phyloP scores from a whole-genome alignment of 1,139 yeast species.

The Saccharomyces pastorianus region DNA sequence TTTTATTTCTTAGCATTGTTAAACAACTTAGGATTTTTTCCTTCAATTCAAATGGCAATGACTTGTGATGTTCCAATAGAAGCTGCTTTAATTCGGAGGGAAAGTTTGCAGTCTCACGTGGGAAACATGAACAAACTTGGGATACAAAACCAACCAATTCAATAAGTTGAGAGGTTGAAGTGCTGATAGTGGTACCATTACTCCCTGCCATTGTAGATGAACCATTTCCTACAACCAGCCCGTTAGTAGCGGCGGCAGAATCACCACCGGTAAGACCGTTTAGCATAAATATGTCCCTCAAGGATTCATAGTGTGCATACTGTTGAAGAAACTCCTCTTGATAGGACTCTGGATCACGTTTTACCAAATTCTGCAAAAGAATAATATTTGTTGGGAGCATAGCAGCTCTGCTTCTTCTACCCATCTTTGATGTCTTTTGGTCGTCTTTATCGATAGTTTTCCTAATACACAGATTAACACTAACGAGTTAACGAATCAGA shows the following conservation, averaged over 20 bases:
- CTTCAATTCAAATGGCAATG: conserved; percentile 73
- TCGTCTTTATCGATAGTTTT: no score
- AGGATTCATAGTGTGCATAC: conserved; percentile 82
- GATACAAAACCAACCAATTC: conserved; percentile 86
- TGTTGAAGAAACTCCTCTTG: conserved; percentile 90
- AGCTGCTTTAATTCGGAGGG: conserved; percentile 72
- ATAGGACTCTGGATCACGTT: conserved; percentile 89
- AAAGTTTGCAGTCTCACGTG: conserved; percentile 75
- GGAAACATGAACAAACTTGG: conserved; percentile 85
- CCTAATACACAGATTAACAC: no score
- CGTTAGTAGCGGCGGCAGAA: conserved; percentile 1
- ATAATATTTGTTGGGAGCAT: conserved; percentile 86
- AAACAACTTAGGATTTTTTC: conserved; percentile 87
- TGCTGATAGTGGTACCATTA: conserved; percentile 20
- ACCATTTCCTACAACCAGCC: conserved; percentile 19
- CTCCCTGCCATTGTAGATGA: conserved; percentile 12
- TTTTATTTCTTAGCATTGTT: conserved; percentile 84
- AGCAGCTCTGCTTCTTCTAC: conserved; percentile 82
- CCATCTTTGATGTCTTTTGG: conserved; percentile 43
- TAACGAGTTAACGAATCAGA: no score
- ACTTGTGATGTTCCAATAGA: conserved; percentile 66
- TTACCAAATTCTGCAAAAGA: conserved; percentile 79
- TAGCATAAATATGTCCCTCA: conserved; percentile 70
- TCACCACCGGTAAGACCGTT: conserved; percentile 24
- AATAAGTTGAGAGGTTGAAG: conserved; percentile 66